Evolutionary conservation across 1,139 yeast genomes (phyloP), one percentile per base, ranked within the genome.

Genomic region (Yamadazyma conglobata): DNA sequence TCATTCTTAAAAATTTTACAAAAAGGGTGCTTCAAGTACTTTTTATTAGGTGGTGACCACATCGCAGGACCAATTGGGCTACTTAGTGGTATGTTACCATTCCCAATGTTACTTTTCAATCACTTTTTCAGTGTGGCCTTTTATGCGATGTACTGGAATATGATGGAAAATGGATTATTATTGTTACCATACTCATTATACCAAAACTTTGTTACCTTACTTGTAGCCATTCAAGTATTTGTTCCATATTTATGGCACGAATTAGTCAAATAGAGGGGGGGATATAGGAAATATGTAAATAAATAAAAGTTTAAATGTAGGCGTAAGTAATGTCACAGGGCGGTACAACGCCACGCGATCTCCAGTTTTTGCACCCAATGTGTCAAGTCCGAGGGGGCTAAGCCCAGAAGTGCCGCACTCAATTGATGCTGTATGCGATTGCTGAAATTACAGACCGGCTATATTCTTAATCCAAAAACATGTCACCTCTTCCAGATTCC

Each of bases 91-190:
- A 70, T 86, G 53, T 59, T 77, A 35, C 94, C 95, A 27, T 72
- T 68, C 48, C 95, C 96, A 15, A 63, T 75, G 58, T 53, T 77
- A 27, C 67, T 91, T 38, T 80, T 93, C 49, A 75, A 79, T 55
- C 96, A 89, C 47, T 91, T 91, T 56, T 86, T 87, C 59, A 70
- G 83, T 32, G 97, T 91, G 30, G 97, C 96, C 1, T 76, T 89
- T 48, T 89, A 84, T 55, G 74, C 91, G 6, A 77, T 89, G 34
- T 78, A 72, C 50, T 56, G 81, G 44, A 87, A 89, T 58, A 78
- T 85, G 47, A 51, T 52, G 16, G 77, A 70, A 19, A 70, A 78
- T 38, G 96, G 96, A 1, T 27, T 77, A 10, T 34, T 65, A 1
- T 79, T 84, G n/a, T 69, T 83, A 47, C 95, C 94, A 5, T 28